A percentile compares a stretch with the other conserved stretches of the same genome.
phyloP scores from a whole-genome alignment of 345 rosid genomes.

The Erodium maritimum region DNA sequence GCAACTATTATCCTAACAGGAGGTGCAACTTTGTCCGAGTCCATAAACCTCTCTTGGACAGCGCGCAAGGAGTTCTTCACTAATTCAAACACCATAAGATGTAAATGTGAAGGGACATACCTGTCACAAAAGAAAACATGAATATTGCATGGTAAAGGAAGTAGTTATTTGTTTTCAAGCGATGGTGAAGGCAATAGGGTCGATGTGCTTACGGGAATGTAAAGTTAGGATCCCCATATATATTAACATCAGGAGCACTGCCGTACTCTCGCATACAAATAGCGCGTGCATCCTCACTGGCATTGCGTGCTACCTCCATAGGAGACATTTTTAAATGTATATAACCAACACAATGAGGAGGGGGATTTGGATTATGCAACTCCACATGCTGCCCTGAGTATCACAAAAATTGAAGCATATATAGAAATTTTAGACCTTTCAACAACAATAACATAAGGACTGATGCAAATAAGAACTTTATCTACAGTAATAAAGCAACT shows the following conservation, averaged over 20 bases:
- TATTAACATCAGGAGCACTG: conserved; percentile 60
- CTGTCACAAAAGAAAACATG: conserved; percentile 20
- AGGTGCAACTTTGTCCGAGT: conserved; percentile 68
- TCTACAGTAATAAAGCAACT: neutral
- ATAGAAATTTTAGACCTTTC: neutral
- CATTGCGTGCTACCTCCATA: conserved; percentile 67
- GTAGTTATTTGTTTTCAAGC: neutral
- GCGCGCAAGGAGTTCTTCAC: conserved; percentile 94
- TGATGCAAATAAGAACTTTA: neutral
- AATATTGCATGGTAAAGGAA: neutral
- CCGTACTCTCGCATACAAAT: conserved; percentile 87
- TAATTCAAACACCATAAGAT: conserved; percentile 88
- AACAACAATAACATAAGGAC: too few species aligned
- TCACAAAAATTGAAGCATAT: conserved; percentile 10
- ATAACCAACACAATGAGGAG: conserved; percentile 69
- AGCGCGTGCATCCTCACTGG: conserved; percentile 80
- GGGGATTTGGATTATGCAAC: conserved; percentile 87
- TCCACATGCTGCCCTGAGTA: conserved; percentile 96
- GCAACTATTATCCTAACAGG: conserved; percentile 78
- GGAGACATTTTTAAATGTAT: conserved; percentile 98
- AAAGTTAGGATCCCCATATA: conserved; percentile 82
- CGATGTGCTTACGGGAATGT: conserved; percentile 73
- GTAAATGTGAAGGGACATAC: conserved; percentile 85
- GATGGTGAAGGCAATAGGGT: neutral
- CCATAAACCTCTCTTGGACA: conserved; percentile 74